Conservation (phyloP, 192 early-diverging fungal genomes). For the Podila verticillata region DNA sequence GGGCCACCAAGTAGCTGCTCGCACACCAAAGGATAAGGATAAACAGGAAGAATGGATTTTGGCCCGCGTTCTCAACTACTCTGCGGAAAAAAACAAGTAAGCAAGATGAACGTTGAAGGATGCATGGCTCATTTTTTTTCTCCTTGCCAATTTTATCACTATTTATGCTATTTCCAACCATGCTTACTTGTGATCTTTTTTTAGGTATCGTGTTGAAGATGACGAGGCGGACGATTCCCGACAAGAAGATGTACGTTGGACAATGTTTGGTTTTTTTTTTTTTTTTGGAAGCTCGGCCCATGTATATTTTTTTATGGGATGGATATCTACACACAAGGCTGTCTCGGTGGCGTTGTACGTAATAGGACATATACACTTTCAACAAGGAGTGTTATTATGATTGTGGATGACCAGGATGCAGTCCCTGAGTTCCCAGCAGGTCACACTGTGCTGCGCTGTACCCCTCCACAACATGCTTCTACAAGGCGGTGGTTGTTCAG, state of each 20-base stretch:
- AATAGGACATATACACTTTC: constrained; percentile 57
- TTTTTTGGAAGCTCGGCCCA: not conserved
- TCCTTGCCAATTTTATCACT: too few relatives aligned
- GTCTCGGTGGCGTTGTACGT: constrained; percentile 4
- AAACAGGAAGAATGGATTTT: constrained; percentile 66
- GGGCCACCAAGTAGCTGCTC: constrained; percentile 57
- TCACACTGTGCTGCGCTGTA: constrained; percentile 62
- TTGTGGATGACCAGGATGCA: constrained; percentile 54
- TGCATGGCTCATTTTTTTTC: too few relatives aligned
- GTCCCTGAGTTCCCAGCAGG: constrained; percentile 52
- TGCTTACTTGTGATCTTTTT: not conserved
- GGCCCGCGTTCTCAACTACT: constrained; percentile 56
- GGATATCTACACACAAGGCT: not conserved
- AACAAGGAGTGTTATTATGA: constrained; percentile 56
- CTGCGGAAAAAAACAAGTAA: constrained; percentile 62
- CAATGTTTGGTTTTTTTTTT: not conserved
- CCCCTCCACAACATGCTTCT: constrained; percentile 67
- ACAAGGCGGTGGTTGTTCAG: constrained; percentile 58
- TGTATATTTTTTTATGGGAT: not conserved
- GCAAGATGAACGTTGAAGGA: not conserved
- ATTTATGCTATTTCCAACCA: not conserved
- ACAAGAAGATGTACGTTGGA: constrained; percentile 55
- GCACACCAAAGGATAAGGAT: constrained; percentile 60
- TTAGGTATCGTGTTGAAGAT: constrained; percentile 66
- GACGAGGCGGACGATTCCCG: constrained; percentile 63